Evolutionary conservation across 805 yeast genomes (phyloP).

Genomic region (Cyberlindnera lachancei): DNA sequence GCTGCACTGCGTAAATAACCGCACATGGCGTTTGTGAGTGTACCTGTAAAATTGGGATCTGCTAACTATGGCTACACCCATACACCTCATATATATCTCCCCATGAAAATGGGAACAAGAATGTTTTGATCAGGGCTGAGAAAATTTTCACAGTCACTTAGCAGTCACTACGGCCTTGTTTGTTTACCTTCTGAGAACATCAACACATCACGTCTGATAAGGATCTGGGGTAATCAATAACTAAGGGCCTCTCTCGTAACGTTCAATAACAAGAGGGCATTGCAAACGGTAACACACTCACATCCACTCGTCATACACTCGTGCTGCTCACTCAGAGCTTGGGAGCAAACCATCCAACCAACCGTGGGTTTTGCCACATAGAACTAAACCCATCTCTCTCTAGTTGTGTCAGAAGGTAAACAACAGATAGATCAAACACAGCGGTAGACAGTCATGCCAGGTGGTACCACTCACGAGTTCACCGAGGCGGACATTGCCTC

Average conservation of each 20-base stretch:
- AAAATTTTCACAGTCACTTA: conserved; percentile 28
- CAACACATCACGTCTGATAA: conserved; percentile 15
- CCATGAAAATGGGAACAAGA: neutral
- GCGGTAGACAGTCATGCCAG: too few species aligned
- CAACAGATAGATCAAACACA: too few species aligned
- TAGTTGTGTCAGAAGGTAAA: neutral
- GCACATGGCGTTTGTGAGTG: neutral
- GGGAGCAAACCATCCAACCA: too few species aligned
- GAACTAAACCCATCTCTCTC: too few species aligned
- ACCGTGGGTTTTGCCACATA: too few species aligned
- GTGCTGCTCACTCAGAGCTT: too few species aligned
- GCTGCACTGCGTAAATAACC: neutral
- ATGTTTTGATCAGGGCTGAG: conserved; percentile 2
- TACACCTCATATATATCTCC: neutral
- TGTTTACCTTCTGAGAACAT: conserved; percentile 12
- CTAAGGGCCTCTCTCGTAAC: too few species aligned
- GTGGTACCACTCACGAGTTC: conserved; percentile 3
- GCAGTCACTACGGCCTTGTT: conserved; percentile 20
- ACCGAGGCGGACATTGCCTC: conserved; percentile 29
- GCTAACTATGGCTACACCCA: too few species aligned
- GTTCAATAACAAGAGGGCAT: neutral
- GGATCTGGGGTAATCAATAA: conserved; percentile 3
- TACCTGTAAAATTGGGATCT: too few species aligned
- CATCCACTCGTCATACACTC: neutral
- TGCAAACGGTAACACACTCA: neutral